These are phyloP conservation scores for Mortierella sp. DNA, from an alignment of 371 early-diverging fungal species.

Conservation along the genomic window DNA sequence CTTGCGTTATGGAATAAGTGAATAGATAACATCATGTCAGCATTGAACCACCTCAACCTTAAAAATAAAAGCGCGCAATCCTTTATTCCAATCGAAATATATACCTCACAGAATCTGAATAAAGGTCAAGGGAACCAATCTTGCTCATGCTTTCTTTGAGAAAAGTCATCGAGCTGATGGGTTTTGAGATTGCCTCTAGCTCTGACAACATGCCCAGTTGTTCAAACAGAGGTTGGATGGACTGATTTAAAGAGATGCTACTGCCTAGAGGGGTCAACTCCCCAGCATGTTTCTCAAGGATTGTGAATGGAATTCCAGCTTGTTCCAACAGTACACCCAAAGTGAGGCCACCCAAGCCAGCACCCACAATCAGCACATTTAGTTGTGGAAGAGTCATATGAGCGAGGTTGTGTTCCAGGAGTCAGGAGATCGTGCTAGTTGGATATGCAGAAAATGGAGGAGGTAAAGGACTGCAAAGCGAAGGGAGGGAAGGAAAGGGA, in stretches of 20 bases:
- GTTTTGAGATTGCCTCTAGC: constrained; percentile 45
- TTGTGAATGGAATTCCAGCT: constrained; percentile 37
- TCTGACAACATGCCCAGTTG: constrained; percentile 48
- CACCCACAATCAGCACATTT: constrained; percentile 48
- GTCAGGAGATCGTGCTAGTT: neutral
- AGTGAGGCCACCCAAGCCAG: constrained; percentile 46
- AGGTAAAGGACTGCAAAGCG: neutral
- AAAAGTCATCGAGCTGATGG: constrained; percentile 47
- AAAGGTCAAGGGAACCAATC: constrained; percentile 45
- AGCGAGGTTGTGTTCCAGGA: too few species aligned
- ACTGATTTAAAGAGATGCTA: constrained; percentile 40
- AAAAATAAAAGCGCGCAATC: neutral
- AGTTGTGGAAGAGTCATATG: constrained; percentile 34
- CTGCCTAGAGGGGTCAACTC: constrained; percentile 43
- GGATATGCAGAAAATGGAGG: neutral
- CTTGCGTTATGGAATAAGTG: neutral
- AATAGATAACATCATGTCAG: too few species aligned
- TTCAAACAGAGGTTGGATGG: constrained; percentile 50
- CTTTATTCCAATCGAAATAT: too few species aligned
- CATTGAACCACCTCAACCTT: too few species aligned
- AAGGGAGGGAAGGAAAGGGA: neutral
- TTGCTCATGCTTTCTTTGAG: constrained; percentile 48
- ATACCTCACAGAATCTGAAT: constrained; percentile 43
- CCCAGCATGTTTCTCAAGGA: constrained; percentile 46
- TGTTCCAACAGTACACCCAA: constrained; percentile 41